Conservation (phyloP, 306 rosid species). For the Coriaria nepalensis region DNA sequence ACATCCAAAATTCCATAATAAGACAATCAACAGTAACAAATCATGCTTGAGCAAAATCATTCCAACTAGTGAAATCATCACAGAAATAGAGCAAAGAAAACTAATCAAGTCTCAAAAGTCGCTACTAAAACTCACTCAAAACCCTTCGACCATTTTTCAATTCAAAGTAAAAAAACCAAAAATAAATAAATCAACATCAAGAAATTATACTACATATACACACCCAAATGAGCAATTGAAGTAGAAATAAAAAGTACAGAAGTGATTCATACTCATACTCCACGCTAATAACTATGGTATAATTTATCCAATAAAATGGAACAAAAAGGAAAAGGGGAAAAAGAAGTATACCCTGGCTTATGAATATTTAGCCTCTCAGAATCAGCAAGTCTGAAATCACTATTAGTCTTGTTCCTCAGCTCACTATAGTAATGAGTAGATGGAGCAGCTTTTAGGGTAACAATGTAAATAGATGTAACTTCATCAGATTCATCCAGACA, state of each 20-base stretch:
- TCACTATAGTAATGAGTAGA: constrained; percentile 40
- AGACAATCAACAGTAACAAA: background rate
- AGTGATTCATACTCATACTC: background rate
- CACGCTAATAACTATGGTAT: background rate
- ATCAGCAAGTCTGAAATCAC: constrained; percentile 24
- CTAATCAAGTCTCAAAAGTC: background rate
- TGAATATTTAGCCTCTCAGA: constrained; percentile 45
- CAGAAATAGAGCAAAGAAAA: background rate
- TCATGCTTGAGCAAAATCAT: constrained; percentile 1
- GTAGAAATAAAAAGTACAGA: background rate
- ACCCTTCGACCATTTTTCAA: too few species aligned
- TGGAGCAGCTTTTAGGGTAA: constrained; percentile 59
- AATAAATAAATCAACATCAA: too few species aligned
- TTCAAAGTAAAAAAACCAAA: too few species aligned
- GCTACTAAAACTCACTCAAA: too few species aligned
- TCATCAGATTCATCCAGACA: constrained; percentile 42
- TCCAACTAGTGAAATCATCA: too few species aligned
- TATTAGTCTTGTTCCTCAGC: constrained; percentile 23
- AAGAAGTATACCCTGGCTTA: constrained; percentile 42
- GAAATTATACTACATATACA: too few species aligned
- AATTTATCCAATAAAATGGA: too few species aligned
- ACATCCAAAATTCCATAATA: background rate
- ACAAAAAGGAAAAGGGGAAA: background rate
- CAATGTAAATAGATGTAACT: constrained; percentile 58
- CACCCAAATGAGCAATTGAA: too few species aligned